Conservation (phyloP, 352 stramenopile species). For the Pythium vanterpoolii region DNA sequence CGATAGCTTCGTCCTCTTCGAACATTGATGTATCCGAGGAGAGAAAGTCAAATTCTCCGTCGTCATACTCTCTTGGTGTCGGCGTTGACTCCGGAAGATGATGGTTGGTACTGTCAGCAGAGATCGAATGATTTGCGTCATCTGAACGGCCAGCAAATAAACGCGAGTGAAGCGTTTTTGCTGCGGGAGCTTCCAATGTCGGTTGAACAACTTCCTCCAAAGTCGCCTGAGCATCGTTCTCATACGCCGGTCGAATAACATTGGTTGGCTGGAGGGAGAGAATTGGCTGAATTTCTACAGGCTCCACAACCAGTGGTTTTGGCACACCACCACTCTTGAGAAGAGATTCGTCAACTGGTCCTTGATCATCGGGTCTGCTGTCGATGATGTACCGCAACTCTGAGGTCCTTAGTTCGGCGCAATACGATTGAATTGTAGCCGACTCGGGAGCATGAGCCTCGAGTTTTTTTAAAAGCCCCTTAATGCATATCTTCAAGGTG, state of each 20-base stretch:
- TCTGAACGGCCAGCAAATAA: neutral
- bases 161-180: neutral
- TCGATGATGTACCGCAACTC: constrained; percentile 32
- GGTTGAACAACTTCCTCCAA: neutral
- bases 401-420: constrained; percentile 34
- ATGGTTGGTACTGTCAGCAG: neutral
- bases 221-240: neutral
- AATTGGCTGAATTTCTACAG: neutral
- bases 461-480: constrained; percentile 54
- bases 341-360: neutral
- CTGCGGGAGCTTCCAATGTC: neutral
- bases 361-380: neutral
- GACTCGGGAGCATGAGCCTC: constrained; percentile 46
- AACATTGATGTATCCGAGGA: constrained; percentile 25
- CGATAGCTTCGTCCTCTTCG: constrained; percentile 7
- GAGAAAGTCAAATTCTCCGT: constrained; percentile 35
- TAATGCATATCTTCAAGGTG: constrained; percentile 55
- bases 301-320: neutral
- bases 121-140: neutral
- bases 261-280: neutral
- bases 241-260: no score
- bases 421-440: constrained; percentile 46
- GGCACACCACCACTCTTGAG: neutral
- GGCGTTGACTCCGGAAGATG: neutral
- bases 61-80: neutral